Percentiles rank a stretch among this genome's conserved stretches.
Conservation (phyloP, 2,329 filamentous ascomycete genomes). For the Talaromyces atroroseus region DNA sequence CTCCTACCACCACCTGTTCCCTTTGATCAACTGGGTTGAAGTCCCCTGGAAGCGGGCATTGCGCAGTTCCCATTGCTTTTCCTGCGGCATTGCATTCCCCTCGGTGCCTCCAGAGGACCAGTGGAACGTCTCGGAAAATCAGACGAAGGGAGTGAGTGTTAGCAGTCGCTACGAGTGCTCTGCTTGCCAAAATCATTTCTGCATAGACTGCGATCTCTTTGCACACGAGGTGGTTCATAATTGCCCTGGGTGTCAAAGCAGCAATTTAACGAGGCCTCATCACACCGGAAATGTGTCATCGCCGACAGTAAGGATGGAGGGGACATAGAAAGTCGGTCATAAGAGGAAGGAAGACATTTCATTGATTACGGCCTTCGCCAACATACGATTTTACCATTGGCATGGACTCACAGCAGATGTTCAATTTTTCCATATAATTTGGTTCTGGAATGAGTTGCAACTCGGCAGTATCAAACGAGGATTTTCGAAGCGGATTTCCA, state of each 20-base stretch:
- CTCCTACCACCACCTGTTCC: slow-evolving; percentile 92
- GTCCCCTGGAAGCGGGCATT: slow-evolving; percentile 74
- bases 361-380: not conserved
- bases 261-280: slow-evolving; percentile 12
- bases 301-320: slow-evolving; percentile 6
- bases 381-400: not conserved
- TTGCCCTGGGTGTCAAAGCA: slow-evolving; percentile 77
- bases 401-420: not conserved
- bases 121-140: slow-evolving; percentile 29
- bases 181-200: slow-evolving; percentile 86
- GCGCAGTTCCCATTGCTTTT: slow-evolving; percentile 63
- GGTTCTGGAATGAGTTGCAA: not conserved
- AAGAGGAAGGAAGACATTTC: not conserved
- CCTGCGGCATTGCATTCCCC: slow-evolving; percentile 72
- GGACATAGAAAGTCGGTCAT: not conserved
- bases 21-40: slow-evolving; percentile 82
- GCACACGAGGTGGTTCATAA: slow-evolving; percentile 93
- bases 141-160: slow-evolving; percentile 67
- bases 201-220: slow-evolving; percentile 96
- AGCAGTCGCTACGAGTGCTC: slow-evolving; percentile 84
- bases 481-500: not conserved
- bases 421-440: not conserved
- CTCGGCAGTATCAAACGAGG: not conserved
- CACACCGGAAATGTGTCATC: not conserved
- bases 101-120: slow-evolving; percentile 35